phyloP scores from a whole-genome alignment of 1,139 yeast species.

The Insectozyma bohioensis region DNA sequence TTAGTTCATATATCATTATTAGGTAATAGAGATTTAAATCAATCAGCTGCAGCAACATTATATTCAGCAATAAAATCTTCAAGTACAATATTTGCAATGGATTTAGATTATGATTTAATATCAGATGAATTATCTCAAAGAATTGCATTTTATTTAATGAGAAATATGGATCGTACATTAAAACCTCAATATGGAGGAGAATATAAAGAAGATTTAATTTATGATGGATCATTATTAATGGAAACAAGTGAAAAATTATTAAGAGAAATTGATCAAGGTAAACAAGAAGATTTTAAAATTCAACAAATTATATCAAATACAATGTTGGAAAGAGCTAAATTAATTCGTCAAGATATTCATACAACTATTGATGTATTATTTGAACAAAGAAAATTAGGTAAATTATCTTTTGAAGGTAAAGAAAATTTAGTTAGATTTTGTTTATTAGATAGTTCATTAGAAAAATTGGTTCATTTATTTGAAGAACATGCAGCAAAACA shows the following conservation, averaged over 20 bases:
- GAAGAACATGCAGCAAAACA: conserved; percentile 31
- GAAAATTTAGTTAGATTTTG: conserved; percentile 45
- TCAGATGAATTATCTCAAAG: conserved; percentile 73
- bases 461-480: conserved; percentile 42
- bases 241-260: conserved; percentile 66
- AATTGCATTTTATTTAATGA: conserved; percentile 78
- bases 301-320: conserved; percentile 44
- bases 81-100: conserved; percentile 63
- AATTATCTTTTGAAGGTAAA: conserved; percentile 44
- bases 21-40: conserved; percentile 58
- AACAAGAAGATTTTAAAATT: conserved; percentile 28
- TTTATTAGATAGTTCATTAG: conserved; percentile 43
- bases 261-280: conserved; percentile 36
- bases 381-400: conserved; percentile 34
- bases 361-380: conserved; percentile 41
- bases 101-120: conserved; percentile 66
- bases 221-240: conserved; percentile 52
- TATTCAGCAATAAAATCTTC: conserved; percentile 72
- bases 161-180: conserved; percentile 70
- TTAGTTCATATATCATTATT: conserved; percentile 75
- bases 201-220: conserved; percentile 44
- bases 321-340: conserved; percentile 41
- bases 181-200: conserved; percentile 32
- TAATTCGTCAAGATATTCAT: conserved; percentile 43
- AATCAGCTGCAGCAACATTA: conserved; percentile 63